A percentile compares a stretch with the other conserved stretches of the same genome.
Conservation (phyloP, 331 rosid species). For the Erythrophleum ivorense region DNA sequence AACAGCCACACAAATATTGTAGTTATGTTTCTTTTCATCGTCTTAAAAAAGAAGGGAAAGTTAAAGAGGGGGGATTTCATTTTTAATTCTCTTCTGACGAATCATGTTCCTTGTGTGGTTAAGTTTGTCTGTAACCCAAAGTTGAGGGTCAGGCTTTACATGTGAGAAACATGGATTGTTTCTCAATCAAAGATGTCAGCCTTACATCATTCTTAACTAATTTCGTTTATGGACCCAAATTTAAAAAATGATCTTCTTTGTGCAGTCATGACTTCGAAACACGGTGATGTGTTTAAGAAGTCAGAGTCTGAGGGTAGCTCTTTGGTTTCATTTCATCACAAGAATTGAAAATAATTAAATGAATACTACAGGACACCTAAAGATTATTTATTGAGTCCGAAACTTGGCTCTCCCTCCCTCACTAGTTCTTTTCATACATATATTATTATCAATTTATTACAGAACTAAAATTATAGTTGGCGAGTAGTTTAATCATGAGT, state of each 20-base stretch:
- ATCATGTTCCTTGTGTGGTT: background rate
- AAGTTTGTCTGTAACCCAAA: background rate
- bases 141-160: background rate
- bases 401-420: background rate
- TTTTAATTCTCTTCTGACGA: background rate
- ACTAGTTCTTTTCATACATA: background rate
- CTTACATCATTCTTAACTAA: background rate
- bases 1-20: background rate
- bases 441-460: too few relatives aligned
- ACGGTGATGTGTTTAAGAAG: background rate
- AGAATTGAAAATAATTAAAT: background rate
- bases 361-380: background rate
- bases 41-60: background rate
- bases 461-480: too few relatives aligned
- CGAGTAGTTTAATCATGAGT: background rate
- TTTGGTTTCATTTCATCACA: background rate
- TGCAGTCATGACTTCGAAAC: background rate
- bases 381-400: background rate
- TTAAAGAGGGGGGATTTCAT: background rate
- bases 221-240: background rate
- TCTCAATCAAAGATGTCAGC: background rate
- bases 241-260: background rate
- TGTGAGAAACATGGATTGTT: slow-evolving; percentile 18
- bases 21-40: background rate
- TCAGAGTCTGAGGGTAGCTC: background rate